Evolutionary conservation across 768 basidiomycete species (phyloP).

Genomic region (Lentinus brumalis): DNA sequence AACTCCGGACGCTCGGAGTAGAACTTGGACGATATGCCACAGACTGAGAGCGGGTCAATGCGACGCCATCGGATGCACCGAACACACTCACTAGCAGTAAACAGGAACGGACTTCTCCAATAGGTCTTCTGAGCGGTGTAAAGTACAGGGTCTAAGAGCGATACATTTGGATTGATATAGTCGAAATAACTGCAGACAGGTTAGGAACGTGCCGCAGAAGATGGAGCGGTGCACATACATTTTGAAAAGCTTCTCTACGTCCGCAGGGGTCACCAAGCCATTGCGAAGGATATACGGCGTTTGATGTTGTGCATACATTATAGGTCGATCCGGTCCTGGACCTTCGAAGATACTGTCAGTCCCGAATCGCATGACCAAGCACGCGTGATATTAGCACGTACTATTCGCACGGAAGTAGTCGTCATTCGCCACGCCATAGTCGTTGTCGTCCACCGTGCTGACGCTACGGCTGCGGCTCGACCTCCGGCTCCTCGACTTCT

Average conservation of each 20-base stretch:
- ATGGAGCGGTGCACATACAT: slow-evolving; percentile 46
- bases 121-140: slow-evolving; percentile 84
- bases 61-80: not conserved
- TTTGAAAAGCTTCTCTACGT: slow-evolving; percentile 72
- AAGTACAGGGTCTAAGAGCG: slow-evolving; percentile 76
- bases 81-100: slow-evolving; percentile 77
- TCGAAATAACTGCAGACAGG: slow-evolving; percentile 61
- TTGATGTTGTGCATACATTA: slow-evolving; percentile 47
- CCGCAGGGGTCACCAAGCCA: slow-evolving; percentile 60
- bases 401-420: slow-evolving; percentile 66
- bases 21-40: slow-evolving; percentile 85
- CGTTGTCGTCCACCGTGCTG: slow-evolving; percentile 44
- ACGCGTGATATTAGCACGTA: slow-evolving; percentile 31
- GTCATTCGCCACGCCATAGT: slow-evolving; percentile 65
- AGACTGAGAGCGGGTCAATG: slow-evolving; percentile 49
- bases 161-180: slow-evolving; percentile 77
- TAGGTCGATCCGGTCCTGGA: slow-evolving; percentile 33
- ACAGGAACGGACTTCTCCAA: slow-evolving; percentile 86
- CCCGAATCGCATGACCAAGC: not conserved
- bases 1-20: slow-evolving; percentile 70
- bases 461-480: slow-evolving; percentile 30
- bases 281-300: slow-evolving; percentile 66
- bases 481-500: slow-evolving; percentile 33
- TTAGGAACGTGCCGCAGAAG: not conserved
- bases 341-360: slow-evolving; percentile 14